phyloP scores from a whole-genome alignment of 352 stramenopile species.

The Phytophthora melonis region DNA sequence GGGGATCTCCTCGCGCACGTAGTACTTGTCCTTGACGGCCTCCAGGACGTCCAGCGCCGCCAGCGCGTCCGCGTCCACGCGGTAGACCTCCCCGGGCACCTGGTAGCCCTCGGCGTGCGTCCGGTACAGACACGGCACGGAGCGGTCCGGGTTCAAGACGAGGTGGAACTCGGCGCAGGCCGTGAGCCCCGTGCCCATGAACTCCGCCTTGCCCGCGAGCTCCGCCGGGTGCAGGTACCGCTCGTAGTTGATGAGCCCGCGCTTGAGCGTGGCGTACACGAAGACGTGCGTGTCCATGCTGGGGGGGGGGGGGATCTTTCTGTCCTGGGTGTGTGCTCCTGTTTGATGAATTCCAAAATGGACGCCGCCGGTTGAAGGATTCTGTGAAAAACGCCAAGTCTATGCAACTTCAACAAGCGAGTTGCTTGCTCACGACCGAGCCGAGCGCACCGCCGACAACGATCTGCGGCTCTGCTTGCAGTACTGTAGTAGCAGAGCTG shows the following conservation, averaged over 20 bases:
- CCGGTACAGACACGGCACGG: conserved; percentile 68
- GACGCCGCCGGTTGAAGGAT: conserved; percentile 3
- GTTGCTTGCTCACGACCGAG: no score
- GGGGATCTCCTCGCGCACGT: conserved; percentile 69
- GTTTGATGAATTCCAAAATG: background rate
- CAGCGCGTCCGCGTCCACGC: conserved; percentile 63
- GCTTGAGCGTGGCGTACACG: conserved; percentile 84
- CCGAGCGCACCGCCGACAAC: no score
- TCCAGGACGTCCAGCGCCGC: conserved; percentile 79
- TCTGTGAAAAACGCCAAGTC: background rate
- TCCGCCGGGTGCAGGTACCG: conserved; percentile 64
- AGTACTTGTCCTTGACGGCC: conserved; percentile 72
- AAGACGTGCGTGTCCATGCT: conserved; percentile 68
- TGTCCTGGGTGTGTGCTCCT: background rate
- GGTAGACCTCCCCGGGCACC: conserved; percentile 70
- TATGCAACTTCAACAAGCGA: background rate
- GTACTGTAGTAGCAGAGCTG: no score
- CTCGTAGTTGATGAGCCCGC: conserved; percentile 77
- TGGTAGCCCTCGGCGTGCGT: conserved; percentile 48
- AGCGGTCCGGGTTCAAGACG: conserved; percentile 67
- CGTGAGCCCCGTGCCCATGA: conserved; percentile 57
- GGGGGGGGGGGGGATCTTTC: conserved; percentile 6
- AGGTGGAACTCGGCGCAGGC: conserved; percentile 55
- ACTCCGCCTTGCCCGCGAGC: conserved; percentile 57
- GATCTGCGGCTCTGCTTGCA: no score